Base-by-base conservation (phyloP, 2,329 filamentous ascomycete genomes). In the Epichloe sibirici region DNA sequence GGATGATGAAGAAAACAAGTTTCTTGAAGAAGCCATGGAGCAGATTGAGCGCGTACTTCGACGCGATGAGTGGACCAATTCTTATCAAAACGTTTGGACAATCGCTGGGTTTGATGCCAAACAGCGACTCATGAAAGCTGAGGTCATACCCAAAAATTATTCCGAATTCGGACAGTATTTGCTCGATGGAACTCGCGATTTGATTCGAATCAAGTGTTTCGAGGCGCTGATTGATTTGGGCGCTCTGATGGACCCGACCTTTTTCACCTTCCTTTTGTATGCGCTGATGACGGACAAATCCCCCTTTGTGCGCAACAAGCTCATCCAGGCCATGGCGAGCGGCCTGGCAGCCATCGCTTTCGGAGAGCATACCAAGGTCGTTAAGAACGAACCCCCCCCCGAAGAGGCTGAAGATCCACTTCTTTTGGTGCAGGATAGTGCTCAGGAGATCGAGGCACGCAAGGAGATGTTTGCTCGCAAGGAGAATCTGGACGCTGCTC, bases 11-110 rank as follows among this genome's bases (percentile, higher is more conserved):
- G 74, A 74, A 44, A 69, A 68, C 54, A 69, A 66, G 46, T 82
- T 79, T 52, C 69, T 79, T 7, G 71, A 74, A 9, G 68, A 71
- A 49, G 78, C 77, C 3, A 62, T 83, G 45, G 78, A 79, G 51
- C 81, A 85, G 63, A 83, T 86, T 46, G 81, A 86, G 58, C 75
- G 82, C 51, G 81, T 83, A 58, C 75, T 82, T 47, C 74, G 82
- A 23, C 82, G 82, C 68, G 83, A 86, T 61, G 81, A 85, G 62
- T 86, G 83, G 76, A 79, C 79, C 15, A 73, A 78, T 55, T 85
- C 82, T 3, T 84, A 83, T 61, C 81, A 85, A 55, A 86, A 86
- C 56, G 74, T 82, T 51, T 82, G 80, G 73, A 83, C 82, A 17
- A 74, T 76, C 56, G 77, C 82, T 17, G 78, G 78, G 4, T 66